A percentile compares a stretch with the other conserved stretches of the same genome.
phyloP scores from a whole-genome alignment of 495 filamentous ascomycete genomes.

The Trichoderma parareesei region DNA sequence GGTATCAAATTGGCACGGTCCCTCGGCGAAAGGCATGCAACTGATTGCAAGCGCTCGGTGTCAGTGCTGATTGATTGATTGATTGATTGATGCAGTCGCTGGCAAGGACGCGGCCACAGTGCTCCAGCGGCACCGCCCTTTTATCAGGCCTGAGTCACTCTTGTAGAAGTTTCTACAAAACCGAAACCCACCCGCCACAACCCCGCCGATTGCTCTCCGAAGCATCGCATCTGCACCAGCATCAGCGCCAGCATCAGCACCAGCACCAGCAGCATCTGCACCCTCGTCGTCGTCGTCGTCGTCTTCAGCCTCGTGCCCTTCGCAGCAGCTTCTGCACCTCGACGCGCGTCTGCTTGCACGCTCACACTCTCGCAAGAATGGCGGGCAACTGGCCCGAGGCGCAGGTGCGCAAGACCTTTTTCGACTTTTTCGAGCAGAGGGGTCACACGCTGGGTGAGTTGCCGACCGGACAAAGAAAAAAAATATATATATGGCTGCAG shows the following conservation, averaged over 20 bases:
- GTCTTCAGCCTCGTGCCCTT: neutral
- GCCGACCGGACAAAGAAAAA: neutral
- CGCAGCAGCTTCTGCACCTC: neutral
- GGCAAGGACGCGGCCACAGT: neutral
- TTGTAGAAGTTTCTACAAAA: constrained; percentile 28
- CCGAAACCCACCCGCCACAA: constrained; percentile 12
- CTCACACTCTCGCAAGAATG: constrained; percentile 26
- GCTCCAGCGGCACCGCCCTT: constrained; percentile 14
- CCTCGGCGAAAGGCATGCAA: neutral
- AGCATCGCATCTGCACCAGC: constrained; percentile 13
- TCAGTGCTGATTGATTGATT: neutral
- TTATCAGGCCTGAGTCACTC: constrained; percentile 27
- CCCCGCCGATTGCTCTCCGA: constrained; percentile 18
- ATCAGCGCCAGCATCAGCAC: neutral
- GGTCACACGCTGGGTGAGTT: constrained; percentile 47
- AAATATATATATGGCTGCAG: constrained; percentile 1
- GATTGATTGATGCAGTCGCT: neutral
- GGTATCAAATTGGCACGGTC: too few species aligned
- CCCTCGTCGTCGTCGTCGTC: neutral
- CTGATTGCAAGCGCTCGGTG: neutral
- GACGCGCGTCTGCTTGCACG: constrained; percentile 3
- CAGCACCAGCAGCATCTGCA: neutral
- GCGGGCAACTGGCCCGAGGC: constrained; percentile 53
- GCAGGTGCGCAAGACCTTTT: constrained; percentile 66
- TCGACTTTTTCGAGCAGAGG: constrained; percentile 74